phyloP scores from a whole-genome alignment of 1,284 basidiomycete genomes.

The Ustilago nuda region DNA sequence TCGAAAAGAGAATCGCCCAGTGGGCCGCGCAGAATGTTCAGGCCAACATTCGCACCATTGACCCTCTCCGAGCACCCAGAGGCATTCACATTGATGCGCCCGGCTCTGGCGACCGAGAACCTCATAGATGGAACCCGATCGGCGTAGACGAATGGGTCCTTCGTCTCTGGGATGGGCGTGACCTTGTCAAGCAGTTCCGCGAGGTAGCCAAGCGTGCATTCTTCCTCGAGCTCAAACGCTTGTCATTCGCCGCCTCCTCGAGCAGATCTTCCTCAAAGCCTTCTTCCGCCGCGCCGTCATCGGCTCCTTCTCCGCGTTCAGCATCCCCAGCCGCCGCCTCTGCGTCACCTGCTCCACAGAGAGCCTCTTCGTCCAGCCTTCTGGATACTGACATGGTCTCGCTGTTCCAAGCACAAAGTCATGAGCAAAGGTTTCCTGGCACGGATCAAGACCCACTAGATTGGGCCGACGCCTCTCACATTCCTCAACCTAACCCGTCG shows the following conservation, averaged over 20 bases:
- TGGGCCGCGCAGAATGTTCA: constrained; percentile 54
- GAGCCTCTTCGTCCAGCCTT: constrained; percentile 7
- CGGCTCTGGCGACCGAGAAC: constrained; percentile 44
- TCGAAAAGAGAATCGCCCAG: constrained; percentile 45
- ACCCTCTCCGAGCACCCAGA: constrained; percentile 40
- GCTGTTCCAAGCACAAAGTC: constrained; percentile 27
- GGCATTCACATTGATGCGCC: constrained; percentile 52
- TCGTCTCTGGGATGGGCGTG: constrained; percentile 50
- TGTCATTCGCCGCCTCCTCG: constrained; percentile 24
- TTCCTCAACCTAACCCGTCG: constrained; percentile 24
- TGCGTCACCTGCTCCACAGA: background rate
- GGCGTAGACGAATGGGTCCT: constrained; percentile 57
- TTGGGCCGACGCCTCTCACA: constrained; percentile 38
- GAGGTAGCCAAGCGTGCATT: constrained; percentile 44
- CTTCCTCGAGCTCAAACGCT: constrained; percentile 53
- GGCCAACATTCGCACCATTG: constrained; percentile 47
- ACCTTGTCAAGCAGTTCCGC: constrained; percentile 49
- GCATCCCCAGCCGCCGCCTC: constrained; percentile 18
- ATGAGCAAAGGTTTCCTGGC: constrained; percentile 32
- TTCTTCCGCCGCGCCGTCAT: constrained; percentile 17
- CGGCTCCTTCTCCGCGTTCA: constrained; percentile 20
- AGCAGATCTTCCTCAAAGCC: constrained; percentile 21
- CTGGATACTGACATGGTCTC: constrained; percentile 43
- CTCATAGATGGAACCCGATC: constrained; percentile 47
- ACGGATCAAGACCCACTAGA: constrained; percentile 49